phyloP scores from a whole-genome alignment of 192 early-diverging fungal species.

The Coemansia sp. region DNA sequence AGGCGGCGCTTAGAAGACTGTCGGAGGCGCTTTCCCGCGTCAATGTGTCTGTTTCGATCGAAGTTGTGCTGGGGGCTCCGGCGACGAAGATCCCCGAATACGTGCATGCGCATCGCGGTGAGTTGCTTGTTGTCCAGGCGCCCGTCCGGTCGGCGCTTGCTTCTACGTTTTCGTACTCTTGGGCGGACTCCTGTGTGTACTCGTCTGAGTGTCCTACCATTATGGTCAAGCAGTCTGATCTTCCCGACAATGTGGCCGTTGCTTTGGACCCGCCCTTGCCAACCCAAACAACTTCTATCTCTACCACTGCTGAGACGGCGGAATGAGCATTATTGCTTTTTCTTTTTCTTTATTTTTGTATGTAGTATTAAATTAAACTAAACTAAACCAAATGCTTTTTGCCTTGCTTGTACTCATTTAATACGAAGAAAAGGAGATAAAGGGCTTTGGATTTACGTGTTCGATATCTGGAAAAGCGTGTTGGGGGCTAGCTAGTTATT shows the following conservation, averaged over 20 bases:
- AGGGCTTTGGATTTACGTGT: too few relatives aligned
- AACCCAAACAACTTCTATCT: background rate
- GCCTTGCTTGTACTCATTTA: too few relatives aligned
- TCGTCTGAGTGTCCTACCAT: constrained; percentile 29
- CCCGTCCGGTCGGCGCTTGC: constrained; percentile 12
- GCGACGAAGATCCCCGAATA: constrained; percentile 19
- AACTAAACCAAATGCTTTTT: too few relatives aligned
- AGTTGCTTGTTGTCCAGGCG: constrained; percentile 34
- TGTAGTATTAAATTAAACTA: too few relatives aligned
- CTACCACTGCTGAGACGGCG: too few relatives aligned
- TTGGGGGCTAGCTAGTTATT: too few relatives aligned
- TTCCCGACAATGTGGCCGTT: constrained; percentile 34
- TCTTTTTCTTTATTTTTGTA: background rate
- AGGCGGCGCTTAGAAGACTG: constrained; percentile 16
- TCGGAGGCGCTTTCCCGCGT: constrained; percentile 9
- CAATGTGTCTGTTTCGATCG: constrained; percentile 21
- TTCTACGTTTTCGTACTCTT: constrained; percentile 20
- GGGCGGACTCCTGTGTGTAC: constrained; percentile 35
- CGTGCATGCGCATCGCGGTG: constrained; percentile 30
- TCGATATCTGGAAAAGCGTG: too few relatives aligned
- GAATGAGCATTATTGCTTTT: background rate
- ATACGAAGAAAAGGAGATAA: too few relatives aligned
- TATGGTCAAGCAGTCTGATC: constrained; percentile 31
- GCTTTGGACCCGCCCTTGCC: constrained; percentile 39
- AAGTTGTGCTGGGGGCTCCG: constrained; percentile 22